These are phyloP conservation scores for Mycena maculata DNA, from an alignment of 768 basidiomycete species.

Conservation along the genomic window DNA sequence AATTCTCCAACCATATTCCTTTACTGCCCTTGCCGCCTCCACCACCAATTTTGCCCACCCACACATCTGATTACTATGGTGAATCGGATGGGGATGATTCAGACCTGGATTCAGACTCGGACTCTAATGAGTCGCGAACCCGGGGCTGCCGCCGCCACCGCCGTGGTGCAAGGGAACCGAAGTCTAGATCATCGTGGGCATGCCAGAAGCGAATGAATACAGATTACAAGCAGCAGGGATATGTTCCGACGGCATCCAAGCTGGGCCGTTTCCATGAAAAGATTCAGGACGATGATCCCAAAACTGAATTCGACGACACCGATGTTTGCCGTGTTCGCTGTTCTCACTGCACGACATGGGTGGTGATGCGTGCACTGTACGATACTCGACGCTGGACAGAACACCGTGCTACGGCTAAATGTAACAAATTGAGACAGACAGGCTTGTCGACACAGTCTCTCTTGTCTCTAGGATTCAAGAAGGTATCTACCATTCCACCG, in stretches of 20 bases:
- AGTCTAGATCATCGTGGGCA: not conserved
- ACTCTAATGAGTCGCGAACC: too few species aligned
- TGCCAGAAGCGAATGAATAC: not conserved
- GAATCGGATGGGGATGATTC: too few species aligned
- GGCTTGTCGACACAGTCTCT: slow-evolving; percentile 4
- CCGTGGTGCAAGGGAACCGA: not conserved
- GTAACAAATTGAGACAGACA: not conserved
- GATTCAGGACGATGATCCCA: not conserved
- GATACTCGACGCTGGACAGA: slow-evolving; percentile 30
- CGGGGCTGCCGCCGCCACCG: not conserved
- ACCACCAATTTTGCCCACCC: slow-evolving; percentile 1
- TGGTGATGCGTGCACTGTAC: slow-evolving; percentile 34
- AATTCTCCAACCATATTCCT: not conserved
- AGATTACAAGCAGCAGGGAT: not conserved
- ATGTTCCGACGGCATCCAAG: not conserved
- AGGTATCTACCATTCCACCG: too few species aligned
- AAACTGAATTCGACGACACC: slow-evolving; percentile 30
- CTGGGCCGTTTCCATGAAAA: not conserved
- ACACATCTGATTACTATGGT: too few species aligned
- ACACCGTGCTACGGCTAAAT: slow-evolving; percentile 29
- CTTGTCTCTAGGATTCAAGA: slow-evolving; percentile 1
- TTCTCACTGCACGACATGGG: slow-evolving; percentile 32
- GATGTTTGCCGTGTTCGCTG: slow-evolving; percentile 32
- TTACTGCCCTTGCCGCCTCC: too few species aligned
- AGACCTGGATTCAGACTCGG: too few species aligned